Conservation (phyloP, 352 stramenopile genomes). For the Phytophthora colocasiae region DNA sequence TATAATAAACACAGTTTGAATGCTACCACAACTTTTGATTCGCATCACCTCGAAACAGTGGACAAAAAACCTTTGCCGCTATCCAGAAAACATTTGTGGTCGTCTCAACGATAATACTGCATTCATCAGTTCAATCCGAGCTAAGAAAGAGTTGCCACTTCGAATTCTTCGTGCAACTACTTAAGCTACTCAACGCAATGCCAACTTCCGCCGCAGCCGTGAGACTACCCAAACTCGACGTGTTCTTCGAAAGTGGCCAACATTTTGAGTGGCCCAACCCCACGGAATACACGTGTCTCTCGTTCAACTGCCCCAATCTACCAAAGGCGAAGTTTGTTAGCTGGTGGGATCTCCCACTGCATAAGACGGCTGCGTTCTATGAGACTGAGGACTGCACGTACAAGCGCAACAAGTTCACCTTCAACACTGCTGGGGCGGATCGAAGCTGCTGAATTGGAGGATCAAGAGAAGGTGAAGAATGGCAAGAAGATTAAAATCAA, state of each 20-base stretch:
- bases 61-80: not conserved
- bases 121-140: too few species aligned
- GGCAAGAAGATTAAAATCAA: not conserved
- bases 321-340: not conserved
- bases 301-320: constrained; percentile 7
- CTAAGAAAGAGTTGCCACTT: constrained; percentile 1
- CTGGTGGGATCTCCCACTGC: constrained; percentile 11
- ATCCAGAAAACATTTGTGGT: not conserved
- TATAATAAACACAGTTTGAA: too few species aligned
- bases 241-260: constrained; percentile 1
- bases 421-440: too few species aligned
- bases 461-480: not conserved
- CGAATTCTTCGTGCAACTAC: not conserved
- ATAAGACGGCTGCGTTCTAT: constrained; percentile 21
- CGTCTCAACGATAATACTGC: not conserved
- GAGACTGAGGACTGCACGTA: constrained; percentile 19
- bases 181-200: not conserved
- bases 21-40: not conserved
- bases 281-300: not conserved
- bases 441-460: not conserved
- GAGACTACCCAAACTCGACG: not conserved
- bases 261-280: constrained; percentile 7
- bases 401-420: not conserved
- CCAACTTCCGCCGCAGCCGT: not conserved
- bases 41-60: not conserved